Evolutionary conservation across 2,329 filamentous ascomycete genomes (phyloP).

Genomic region (Lithohypha guttulata): DNA sequence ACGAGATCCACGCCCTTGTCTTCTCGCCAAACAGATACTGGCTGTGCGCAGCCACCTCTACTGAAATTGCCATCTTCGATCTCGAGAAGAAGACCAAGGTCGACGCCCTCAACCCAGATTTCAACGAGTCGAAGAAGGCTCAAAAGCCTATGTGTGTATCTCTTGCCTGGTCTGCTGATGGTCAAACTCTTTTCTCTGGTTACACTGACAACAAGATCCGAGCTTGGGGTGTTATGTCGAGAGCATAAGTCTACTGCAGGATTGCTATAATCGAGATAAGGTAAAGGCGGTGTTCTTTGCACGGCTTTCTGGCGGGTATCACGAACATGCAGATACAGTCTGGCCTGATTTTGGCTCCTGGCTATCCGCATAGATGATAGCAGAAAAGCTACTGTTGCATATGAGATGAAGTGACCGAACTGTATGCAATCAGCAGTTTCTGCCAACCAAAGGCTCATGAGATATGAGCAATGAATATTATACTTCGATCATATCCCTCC

Average conservation of each 20-base stretch:
- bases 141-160: constrained; percentile 96
- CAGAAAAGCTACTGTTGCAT: not conserved
- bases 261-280: too few relatives aligned
- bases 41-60: constrained; percentile 95
- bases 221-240: constrained; percentile 94
- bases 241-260: constrained; percentile 52
- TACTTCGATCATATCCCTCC: not conserved
- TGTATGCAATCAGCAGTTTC: too few relatives aligned
- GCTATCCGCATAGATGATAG: not conserved
- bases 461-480: constrained; percentile 6
- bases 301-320: too few relatives aligned
- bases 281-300: too few relatives aligned
- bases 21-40: constrained; percentile 99
- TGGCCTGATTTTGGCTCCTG: too few relatives aligned
- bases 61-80: constrained; percentile 99
- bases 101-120: constrained; percentile 85
- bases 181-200: constrained; percentile 97
- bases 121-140: constrained; percentile 92
- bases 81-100: constrained; percentile 99
- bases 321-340: too few relatives aligned
- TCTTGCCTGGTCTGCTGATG: constrained; percentile 95
- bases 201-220: constrained; percentile 99
- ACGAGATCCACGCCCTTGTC: constrained; percentile 99
- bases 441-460: constrained; percentile 6
- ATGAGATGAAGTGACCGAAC: too few relatives aligned